Evolutionary conservation across 179 eudicot species (phyloP), one percentile per base, ranked within the genome.

Genomic region (Silene coronaria): DNA sequence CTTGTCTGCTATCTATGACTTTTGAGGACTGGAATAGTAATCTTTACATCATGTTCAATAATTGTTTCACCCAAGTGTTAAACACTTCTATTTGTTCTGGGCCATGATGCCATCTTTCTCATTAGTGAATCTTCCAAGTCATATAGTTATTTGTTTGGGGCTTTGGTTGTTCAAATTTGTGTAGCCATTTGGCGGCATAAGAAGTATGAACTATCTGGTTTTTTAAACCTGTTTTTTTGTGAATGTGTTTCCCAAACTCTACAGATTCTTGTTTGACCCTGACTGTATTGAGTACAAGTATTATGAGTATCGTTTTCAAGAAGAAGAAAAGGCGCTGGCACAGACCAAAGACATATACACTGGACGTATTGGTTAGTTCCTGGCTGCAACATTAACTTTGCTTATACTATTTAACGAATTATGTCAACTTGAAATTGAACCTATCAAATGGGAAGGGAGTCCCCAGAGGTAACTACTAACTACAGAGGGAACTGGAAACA

Each of bases 261-360:
- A 82, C 91, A 95, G 99, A 77, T 95, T 95, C 83, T 80, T 95
- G 69, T 95, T 87, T 80, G 99, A 95, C 75, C 83, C 83, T 70
- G 85, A 88, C 71, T 92, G 96, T 85, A 80, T 87, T 57, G 99
- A 92, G 73, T 95, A 87, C 77, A 93, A 91, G 72, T 93, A 93
- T 51, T 93, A 91, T 80, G 90, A 88, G 76, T 87, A 84, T 73
- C 93, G 82, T 67, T 88, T 93, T 81, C 73, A 75, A 59, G 95
- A 87, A 83, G 98, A 93, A 85, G 90, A 93, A 79, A 91, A 86
- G 73, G 85, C 81, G 68, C 73, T 86, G 80, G 79, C 84, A 71
- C 81, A 80, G 71, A 64, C 81, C 64, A 81, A 73, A 75, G 91
- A 86, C n/a, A 38, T 80, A 61, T 89, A 84, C 77, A 64, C 74